These are phyloP conservation scores for Neodidymelliopsis sp. DNA, from an alignment of 2,329 filamentous ascomycete species.

Conservation along the genomic window DNA sequence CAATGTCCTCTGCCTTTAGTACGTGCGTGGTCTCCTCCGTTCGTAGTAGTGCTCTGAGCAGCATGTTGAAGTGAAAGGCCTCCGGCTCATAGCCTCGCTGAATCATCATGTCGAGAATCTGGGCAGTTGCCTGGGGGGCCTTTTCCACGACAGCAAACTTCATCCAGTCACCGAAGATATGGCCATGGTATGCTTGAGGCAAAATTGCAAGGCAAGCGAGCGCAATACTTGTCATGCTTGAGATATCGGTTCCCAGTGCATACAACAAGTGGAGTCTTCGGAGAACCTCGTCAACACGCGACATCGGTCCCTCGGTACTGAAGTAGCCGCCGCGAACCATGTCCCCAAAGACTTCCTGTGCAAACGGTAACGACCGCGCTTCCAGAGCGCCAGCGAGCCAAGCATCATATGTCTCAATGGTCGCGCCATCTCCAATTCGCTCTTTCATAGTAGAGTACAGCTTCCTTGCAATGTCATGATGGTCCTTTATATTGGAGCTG, in stretches of 20 bases:
- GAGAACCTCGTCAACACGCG: conserved; percentile 29
- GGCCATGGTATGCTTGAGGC: conserved; percentile 69
- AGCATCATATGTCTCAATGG: conserved; percentile 77
- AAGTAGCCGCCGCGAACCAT: conserved; percentile 73
- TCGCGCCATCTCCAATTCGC: conserved; percentile 66
- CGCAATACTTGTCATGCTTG: conserved; percentile 38
- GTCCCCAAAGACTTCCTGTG: conserved; percentile 81
- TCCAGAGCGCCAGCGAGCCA: conserved; percentile 75
- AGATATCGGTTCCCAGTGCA: conserved; percentile 38
- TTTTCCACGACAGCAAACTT: conserved; percentile 78
- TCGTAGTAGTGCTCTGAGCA: conserved; percentile 80
- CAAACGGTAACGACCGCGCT: conserved; percentile 69
- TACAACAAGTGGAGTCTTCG: conserved; percentile 38
- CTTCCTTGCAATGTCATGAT: conserved; percentile 60
- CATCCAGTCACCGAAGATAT: conserved; percentile 88
- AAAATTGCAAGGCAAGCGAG: conserved; percentile 58
- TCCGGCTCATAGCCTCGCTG: conserved; percentile 71
- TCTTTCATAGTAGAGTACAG: conserved; percentile 64
- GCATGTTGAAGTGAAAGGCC: conserved; percentile 79
- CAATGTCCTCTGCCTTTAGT: conserved; percentile 46
- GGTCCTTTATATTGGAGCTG: conserved; percentile 51
- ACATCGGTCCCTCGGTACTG: conserved; percentile 51
- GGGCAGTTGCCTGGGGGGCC: conserved; percentile 68
- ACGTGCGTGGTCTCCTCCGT: conserved; percentile 27
- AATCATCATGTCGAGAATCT: conserved; percentile 79